Base-by-base conservation (phyloP, 1,284 basidiomycete genomes). In the Xerocomus minutiporus region DNA sequence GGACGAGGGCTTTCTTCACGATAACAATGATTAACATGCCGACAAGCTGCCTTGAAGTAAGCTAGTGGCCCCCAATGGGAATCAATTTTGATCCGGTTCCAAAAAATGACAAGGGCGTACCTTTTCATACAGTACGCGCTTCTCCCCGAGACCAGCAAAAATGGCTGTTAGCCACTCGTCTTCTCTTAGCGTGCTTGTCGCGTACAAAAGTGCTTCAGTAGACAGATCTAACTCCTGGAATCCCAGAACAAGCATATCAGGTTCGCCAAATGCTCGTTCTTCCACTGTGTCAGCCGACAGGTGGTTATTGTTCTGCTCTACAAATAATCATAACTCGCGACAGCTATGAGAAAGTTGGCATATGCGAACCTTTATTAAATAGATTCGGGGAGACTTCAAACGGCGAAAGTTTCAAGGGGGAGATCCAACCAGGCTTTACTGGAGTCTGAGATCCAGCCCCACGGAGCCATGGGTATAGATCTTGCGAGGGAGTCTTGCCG, bases 191-290 rank as follows among this genome's bases (percentile, higher is more conserved):
- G 81, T 81, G 40, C 77, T 80, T 0, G 80, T 77, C 1, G 82
- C 75, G 56, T 88, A 88, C 0, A 91, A 63, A 49, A 90, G 70
- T 8, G 88, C 86, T 65, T 87, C 86, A 0, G 87, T 75, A 0
- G 87, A 89, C 1, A 83, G 72, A 64, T 91, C 88, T 3, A 90
- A 70, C 61, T 91, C 88, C 66, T 91, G 88, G 58, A 91, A 88
- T 1, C 79, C 86, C 5, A 89, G 65, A 11, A 86, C 82, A 25
- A 88, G 64, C 11, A 91, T 57, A 63, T 91, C 88, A 15, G 84
- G 81, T 56, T 80, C 79, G 7, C 59, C 56, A 34, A 74, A 50
- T 32, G 41, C 15, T 34, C 23, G 48, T 26, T 17, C n/a, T 5
- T 45, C 65, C 20, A 57, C 4, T 13, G 40, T 20, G 15, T 73